Evolutionary conservation across 305 asterid species (phyloP).

Genomic region (Fraxinus ornus): DNA sequence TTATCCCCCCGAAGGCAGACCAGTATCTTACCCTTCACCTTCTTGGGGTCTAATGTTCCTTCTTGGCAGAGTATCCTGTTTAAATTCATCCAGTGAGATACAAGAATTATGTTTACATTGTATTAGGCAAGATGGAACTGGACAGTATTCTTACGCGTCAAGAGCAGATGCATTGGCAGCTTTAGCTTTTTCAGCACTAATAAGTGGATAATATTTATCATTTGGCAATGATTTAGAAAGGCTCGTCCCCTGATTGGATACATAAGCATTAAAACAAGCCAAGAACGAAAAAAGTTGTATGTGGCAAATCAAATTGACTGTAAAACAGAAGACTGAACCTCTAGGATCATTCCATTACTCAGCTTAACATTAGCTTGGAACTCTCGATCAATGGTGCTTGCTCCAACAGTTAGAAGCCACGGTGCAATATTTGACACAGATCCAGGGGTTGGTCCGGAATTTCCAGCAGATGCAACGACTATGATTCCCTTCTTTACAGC

Average conservation of each 20-base stretch:
- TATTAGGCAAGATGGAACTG: background rate
- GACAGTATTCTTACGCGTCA: constrained; percentile 28
- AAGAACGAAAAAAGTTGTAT: no score
- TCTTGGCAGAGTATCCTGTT: constrained; percentile 34
- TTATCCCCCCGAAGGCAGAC: constrained; percentile 33
- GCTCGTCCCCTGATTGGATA: constrained; percentile 17
- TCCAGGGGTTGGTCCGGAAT: constrained; percentile 21
- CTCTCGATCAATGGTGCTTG: constrained; percentile 25
- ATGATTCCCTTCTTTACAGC: constrained; percentile 28
- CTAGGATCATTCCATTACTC: constrained; percentile 14
- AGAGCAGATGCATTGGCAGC: constrained; percentile 1
- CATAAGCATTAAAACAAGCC: no score
- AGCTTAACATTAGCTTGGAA: constrained; percentile 18
- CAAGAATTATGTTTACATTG: background rate
- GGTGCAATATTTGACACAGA: constrained; percentile 23
- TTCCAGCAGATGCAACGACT: constrained; percentile 26
- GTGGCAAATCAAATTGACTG: background rate
- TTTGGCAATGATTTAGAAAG: constrained; percentile 9
- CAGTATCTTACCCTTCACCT: constrained; percentile 37
- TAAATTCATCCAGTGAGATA: background rate
- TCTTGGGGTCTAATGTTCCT: constrained; percentile 34
- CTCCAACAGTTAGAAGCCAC: constrained; percentile 30
- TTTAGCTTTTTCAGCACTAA: constrained; percentile 25
- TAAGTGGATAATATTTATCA: constrained; percentile 25
- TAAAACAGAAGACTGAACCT: constrained; percentile 6